Base-by-base conservation (phyloP, 2,329 filamentous ascomycete genomes). In the Paecilomyces variotii region DNA sequence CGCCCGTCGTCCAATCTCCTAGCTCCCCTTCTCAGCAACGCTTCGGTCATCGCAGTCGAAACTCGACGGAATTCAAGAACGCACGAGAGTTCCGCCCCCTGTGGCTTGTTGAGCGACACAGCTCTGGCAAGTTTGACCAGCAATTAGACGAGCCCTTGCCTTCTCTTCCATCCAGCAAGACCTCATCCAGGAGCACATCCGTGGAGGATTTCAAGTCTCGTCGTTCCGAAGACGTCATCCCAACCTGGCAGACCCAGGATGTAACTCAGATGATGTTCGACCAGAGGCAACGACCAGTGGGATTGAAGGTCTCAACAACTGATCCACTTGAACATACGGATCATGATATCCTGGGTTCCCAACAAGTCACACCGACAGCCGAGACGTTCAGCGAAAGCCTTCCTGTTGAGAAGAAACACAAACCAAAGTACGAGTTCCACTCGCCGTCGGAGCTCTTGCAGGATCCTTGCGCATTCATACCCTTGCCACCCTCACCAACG, bases 41-140 rank as follows among this genome's bases (percentile, higher is more conserved):
- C n/a, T 68, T 70, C 11, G 75, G 78, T 32, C 78, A 80, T 61
- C 71, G 72, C 53, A 78, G 81, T 35, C 73, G 77, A 0, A 75
- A 73, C 56, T 84, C 81, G 0, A 75, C 76, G 3, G 80, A 84
- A 61, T 83, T 83, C 67, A 79, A 75, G 60, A 74, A 73, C 35
- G 76, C 73, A 19, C 83, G 83, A 57, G 90, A 94, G 68, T 87
- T 92, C 67, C 87, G 89, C 64, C 92, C 92, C 0, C 77, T 97
- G 7, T 93, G 89, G 73, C 85, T 96, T 25, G 84, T 96, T 5
- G 89, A 95, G 71, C 85, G 80, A 30, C 83, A 80, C 63, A 74
- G 76, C 24, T 62, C 69, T 9, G 68, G 63, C 19, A 80, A 81
- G 65, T 67, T 70, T 19, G 75, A 71, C 62, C 70, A 67, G 14